phyloP scores from a whole-genome alignment of 805 yeast species.

The Sugiyamaella valdiviana region DNA sequence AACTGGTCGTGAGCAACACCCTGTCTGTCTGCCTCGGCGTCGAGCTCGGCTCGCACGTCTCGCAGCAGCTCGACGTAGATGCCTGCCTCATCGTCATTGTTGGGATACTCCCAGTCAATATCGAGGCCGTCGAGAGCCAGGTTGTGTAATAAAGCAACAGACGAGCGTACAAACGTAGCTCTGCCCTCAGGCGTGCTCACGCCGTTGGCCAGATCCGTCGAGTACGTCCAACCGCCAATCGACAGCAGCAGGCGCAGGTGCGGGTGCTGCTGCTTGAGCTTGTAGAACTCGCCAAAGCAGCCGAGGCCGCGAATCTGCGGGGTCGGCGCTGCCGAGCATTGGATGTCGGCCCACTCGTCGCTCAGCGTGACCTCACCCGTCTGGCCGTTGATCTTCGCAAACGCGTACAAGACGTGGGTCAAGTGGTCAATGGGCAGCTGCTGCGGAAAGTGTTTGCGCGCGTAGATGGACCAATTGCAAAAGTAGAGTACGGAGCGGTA shows the following conservation, averaged over 20 bases:
- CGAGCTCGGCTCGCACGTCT: slow-evolving; percentile 37
- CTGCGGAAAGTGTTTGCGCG: slow-evolving; percentile 49
- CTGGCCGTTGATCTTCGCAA: slow-evolving; percentile 49
- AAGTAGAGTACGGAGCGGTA: slow-evolving; percentile 21
- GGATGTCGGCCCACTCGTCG: slow-evolving; percentile 61
- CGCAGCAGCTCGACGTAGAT: slow-evolving; percentile 41
- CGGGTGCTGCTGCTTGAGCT: slow-evolving; percentile 39
- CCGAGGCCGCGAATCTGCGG: slow-evolving; percentile 36
- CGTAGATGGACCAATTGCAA: slow-evolving; percentile 58
- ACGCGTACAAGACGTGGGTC: slow-evolving; percentile 75
- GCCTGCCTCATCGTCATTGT: slow-evolving; percentile 39
- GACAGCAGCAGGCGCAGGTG: slow-evolving; percentile 59
- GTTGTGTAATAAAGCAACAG: slow-evolving; percentile 41
- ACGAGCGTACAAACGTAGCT: slow-evolving; percentile 44
- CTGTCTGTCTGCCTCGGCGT: slow-evolving; percentile 32
- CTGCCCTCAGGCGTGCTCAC: slow-evolving; percentile 36
- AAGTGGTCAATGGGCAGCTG: slow-evolving; percentile 53
- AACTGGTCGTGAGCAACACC: slow-evolving; percentile 30
- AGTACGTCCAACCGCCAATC: slow-evolving; percentile 74
- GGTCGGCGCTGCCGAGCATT: slow-evolving; percentile 13
- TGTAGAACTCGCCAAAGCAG: slow-evolving; percentile 43
- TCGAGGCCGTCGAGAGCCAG: slow-evolving; percentile 86
- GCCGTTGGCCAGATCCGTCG: slow-evolving; percentile 44
- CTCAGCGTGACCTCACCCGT: slow-evolving; percentile 50
- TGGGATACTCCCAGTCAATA: slow-evolving; percentile 92